A percentile compares a stretch with the other conserved stretches of the same genome.
Conservation (phyloP, 305 asterid genomes). For the Plantago lanceolata region DNA sequence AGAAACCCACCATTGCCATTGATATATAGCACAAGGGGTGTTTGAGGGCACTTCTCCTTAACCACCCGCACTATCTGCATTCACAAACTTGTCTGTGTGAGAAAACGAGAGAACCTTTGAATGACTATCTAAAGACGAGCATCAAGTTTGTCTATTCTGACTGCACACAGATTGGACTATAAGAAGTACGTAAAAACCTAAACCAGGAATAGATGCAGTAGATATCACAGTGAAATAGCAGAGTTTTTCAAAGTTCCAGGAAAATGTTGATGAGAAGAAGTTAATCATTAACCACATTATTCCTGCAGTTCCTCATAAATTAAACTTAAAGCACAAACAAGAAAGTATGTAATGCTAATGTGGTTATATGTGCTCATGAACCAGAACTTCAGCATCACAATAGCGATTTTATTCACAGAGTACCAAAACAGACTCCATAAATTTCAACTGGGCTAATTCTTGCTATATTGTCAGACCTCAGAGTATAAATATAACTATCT, state of each 20-base stretch:
- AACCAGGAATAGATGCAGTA: neutral
- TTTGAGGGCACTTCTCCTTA: conserved; percentile 68
- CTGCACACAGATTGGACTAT: neutral
- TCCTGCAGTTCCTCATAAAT: no score
- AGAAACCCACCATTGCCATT: conserved; percentile 88
- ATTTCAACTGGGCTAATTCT: neutral
- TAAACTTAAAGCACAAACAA: no score
- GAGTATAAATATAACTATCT: neutral
- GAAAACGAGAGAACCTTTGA: conserved; percentile 6
- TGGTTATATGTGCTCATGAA: neutral
- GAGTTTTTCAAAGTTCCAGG: neutral
- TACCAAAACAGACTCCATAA: neutral
- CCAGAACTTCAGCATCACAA: neutral
- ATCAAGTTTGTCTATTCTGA: neutral
- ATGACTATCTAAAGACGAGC: conserved; percentile 10
- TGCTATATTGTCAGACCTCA: neutral
- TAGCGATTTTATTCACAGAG: no score
- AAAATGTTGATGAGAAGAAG: neutral
- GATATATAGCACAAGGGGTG: conserved; percentile 84
- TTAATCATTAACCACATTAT: neutral
- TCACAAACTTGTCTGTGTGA: neutral
- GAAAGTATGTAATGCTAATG: no score
- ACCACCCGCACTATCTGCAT: conserved; percentile 66
- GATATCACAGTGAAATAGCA: neutral
- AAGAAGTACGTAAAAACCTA: neutral